Evolutionary conservation across 2,329 filamentous ascomycete species (phyloP), one percentile per base, ranked within the genome.

Genomic region (Zasmidium angulare): DNA sequence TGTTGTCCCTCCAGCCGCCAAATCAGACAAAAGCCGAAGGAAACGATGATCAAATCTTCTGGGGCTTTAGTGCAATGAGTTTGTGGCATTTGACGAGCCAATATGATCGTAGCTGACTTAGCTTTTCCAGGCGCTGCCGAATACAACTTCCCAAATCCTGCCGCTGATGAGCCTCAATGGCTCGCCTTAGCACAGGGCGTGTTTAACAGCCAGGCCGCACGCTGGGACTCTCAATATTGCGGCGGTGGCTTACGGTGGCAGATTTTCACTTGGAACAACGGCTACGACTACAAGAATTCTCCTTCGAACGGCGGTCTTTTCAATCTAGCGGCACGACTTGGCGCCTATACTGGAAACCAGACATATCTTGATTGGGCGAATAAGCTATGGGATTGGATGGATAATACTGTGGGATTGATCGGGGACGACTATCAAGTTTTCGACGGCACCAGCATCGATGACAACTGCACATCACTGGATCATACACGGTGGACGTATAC

Each of bases 311-410:
- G 79, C 20, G 77, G 78, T 49, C 79, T 82, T 64, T 82, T 83
- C 70, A 77, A 82, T 58, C 68, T 83, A 14, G 78, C 78, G 9
- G 74, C 80, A 9, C 68, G 76, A 22, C 68, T 77, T 11, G 74
- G 67, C 4, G 69, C 71, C 21, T 78, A 78, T 63, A 78, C 76
- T 10, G 73, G 70, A 19, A 77, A 78, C 58, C 53, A 71, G 60
- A 88, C 84, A 0, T 90, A 90, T 64, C 60, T 79, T 76, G 82
- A 90, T 66, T 91, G 88, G 88, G 83, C 83, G 1, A 74, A 77
- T 53, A 72, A 68, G 55, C 59, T 65, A 23, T 77, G 69, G 67
- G 63, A 73, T 17, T 77, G 75, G 75, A 67, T 71, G 50, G 52
- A 63, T 12, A 14, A 61, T 2, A 73, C 74, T 1, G 74, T 86